These are phyloP conservation scores for Choiromyces venosus DNA, from an alignment of 495 filamentous ascomycete species.

Conservation along the genomic window DNA sequence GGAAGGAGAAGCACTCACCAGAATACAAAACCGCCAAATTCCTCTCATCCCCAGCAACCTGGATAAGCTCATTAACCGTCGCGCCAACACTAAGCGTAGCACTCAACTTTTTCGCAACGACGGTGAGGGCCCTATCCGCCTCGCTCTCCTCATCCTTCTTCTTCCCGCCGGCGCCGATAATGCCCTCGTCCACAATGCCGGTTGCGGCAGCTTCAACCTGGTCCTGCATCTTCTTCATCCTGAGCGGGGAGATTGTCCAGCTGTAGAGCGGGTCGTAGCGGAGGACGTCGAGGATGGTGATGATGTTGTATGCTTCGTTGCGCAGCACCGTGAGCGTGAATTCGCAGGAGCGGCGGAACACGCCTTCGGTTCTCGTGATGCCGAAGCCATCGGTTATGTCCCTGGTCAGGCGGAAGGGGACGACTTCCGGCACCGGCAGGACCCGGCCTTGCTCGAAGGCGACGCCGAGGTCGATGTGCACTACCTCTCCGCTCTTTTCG, in stretches of 20 bases:
- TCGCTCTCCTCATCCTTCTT: conserved; percentile 85
- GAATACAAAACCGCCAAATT: conserved; percentile 89
- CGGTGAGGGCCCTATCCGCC: conserved; percentile 82
- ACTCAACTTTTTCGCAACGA: conserved; percentile 88
- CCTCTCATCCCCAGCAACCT: conserved; percentile 85
- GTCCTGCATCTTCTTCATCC: conserved; percentile 71
- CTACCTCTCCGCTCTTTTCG: conserved; percentile 80
- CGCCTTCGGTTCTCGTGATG: conserved; percentile 88
- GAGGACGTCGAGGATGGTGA: conserved; percentile 92
- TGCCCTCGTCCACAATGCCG: conserved; percentile 10
- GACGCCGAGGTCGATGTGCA: conserved; percentile 94
- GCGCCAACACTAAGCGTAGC: conserved; percentile 90
- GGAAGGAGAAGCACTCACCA: conserved; percentile 52
- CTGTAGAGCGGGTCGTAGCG: conserved; percentile 93
- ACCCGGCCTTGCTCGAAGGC: conserved; percentile 95
- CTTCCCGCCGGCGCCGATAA: conserved; percentile 8
- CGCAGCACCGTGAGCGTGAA: conserved; percentile 91
- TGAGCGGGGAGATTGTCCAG: conserved; percentile 85
- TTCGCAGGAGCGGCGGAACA: conserved; percentile 94
- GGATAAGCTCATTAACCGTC: conserved; percentile 94
- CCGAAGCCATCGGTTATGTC: conserved; percentile 97
- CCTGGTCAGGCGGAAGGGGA: conserved; percentile 90
- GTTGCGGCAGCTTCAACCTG: conserved; percentile 54
- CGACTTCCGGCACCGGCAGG: conserved; percentile 85
- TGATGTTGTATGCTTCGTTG: conserved; percentile 88